Percentiles rank a stretch among this genome's conserved stretches.
Conservation (phyloP, 2,329 filamentous ascomycete genomes). For the Colletotrichum navitas region DNA sequence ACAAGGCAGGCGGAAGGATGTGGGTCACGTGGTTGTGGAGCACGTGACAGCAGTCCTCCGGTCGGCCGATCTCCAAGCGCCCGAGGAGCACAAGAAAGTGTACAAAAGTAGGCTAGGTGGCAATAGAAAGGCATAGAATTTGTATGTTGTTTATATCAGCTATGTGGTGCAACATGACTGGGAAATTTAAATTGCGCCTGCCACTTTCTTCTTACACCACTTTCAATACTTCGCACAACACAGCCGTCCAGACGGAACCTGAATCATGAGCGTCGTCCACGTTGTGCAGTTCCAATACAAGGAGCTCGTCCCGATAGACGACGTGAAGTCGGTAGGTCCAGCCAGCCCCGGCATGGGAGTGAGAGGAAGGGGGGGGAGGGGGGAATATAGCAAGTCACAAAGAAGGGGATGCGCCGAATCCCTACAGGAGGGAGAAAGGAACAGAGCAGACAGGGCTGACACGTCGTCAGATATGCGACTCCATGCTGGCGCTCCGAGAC, state of each 20-base stretch:
- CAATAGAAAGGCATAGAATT: too few relatives aligned
- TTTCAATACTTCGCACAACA: neutral
- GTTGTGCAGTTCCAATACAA: slow-evolving; percentile 78
- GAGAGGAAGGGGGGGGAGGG: neutral
- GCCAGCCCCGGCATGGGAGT: neutral
- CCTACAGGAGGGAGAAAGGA: neutral
- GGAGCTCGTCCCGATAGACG: slow-evolving; percentile 58
- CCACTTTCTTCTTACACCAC: neutral
- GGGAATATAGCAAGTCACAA: too few relatives aligned
- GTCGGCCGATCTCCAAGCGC: too few relatives aligned
- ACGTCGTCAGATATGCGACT: slow-evolving; percentile 47
- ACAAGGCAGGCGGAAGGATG: too few relatives aligned
- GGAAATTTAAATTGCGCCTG: too few relatives aligned
- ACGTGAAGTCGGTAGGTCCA: slow-evolving; percentile 67
- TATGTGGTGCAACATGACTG: too few relatives aligned
- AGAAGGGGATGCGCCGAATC: neutral
- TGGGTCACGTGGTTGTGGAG: too few relatives aligned
- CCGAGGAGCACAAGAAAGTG: too few relatives aligned
- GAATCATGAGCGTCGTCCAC: slow-evolving; percentile 72
- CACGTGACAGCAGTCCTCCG: too few relatives aligned
- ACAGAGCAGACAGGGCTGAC: neutral
- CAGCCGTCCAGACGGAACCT: neutral
- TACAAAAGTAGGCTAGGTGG: too few relatives aligned
- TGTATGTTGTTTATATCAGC: too few relatives aligned
- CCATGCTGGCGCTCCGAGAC: slow-evolving; percentile 64